These are phyloP conservation scores for Pythium pectinolyticum DNA, from an alignment of 352 stramenopile species.

Conservation along the genomic window DNA sequence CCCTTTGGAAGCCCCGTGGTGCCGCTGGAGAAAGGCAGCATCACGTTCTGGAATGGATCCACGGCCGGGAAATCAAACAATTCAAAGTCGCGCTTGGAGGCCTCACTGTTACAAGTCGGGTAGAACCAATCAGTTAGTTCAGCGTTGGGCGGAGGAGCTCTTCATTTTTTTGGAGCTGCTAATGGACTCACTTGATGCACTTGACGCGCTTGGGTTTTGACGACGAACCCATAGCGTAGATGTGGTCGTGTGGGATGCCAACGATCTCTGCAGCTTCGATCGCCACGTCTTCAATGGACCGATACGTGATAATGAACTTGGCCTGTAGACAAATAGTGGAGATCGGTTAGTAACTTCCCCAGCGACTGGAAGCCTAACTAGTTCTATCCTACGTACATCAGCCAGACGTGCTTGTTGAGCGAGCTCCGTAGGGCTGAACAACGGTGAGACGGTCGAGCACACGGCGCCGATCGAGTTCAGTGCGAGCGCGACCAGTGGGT, in stretches of 20 bases:
- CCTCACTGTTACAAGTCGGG: slow-evolving; percentile 36
- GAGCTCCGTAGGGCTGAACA: slow-evolving; percentile 53
- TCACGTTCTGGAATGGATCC: slow-evolving; percentile 48
- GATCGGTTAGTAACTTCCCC: background rate
- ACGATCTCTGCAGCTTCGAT: slow-evolving; percentile 39
- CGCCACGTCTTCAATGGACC: slow-evolving; percentile 44
- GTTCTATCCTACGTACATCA: slow-evolving; percentile 31
- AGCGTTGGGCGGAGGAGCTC: background rate
- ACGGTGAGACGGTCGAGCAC: slow-evolving; percentile 55
- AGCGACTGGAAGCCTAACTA: too few species aligned
- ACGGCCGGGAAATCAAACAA: slow-evolving; percentile 51
- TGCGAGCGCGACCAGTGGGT: slow-evolving; percentile 52
- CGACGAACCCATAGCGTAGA: slow-evolving; percentile 52
- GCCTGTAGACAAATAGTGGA: slow-evolving; percentile 23
- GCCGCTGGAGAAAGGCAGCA: slow-evolving; percentile 93
- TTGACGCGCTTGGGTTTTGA: slow-evolving; percentile 32
- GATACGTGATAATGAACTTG: slow-evolving; percentile 58
- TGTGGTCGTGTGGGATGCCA: slow-evolving; percentile 32
- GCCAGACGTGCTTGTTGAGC: slow-evolving; percentile 44
- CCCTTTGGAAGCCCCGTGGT: slow-evolving; percentile 91
- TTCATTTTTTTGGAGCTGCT: too few species aligned
- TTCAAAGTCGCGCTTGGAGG: slow-evolving; percentile 36
- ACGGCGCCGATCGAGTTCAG: slow-evolving; percentile 50
- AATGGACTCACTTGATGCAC: slow-evolving; percentile 49
- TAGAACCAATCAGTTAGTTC: background rate